These are phyloP conservation scores for Pyrenula aspistea DNA, from an alignment of 495 filamentous ascomycete genomes.

Conservation along the genomic window DNA sequence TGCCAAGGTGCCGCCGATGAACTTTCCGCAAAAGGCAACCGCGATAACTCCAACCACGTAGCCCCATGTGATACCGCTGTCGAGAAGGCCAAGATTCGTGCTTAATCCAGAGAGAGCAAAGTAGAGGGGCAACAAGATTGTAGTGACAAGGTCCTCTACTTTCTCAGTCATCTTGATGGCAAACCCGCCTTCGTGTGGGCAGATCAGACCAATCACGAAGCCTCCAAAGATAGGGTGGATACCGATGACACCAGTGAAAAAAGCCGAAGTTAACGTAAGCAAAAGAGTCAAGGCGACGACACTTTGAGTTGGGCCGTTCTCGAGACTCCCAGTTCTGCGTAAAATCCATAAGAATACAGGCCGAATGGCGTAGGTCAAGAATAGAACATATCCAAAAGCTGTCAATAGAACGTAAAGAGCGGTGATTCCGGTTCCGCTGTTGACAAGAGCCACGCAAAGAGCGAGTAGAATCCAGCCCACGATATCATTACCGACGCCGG, in stretches of 20 bases:
- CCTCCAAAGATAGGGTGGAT: constrained; percentile 84
- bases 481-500: constrained; percentile 93
- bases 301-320: constrained; percentile 83
- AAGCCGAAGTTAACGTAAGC: constrained; percentile 69
- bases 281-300: constrained; percentile 77
- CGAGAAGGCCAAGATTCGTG: constrained; percentile 78
- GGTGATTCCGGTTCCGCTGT: constrained; percentile 71
- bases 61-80: constrained; percentile 77
- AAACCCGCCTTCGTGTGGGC: constrained; percentile 89
- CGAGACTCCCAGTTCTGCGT: constrained; percentile 58
- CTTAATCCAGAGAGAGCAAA: constrained; percentile 87
- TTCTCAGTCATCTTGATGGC: constrained; percentile 93
- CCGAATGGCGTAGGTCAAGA: constrained; percentile 63
- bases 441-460: constrained; percentile 87
- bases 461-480: constrained; percentile 91
- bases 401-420: constrained; percentile 80
- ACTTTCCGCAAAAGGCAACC: constrained; percentile 78
- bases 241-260: constrained; percentile 91
- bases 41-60: constrained; percentile 80
- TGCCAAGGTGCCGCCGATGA: constrained; percentile 73
- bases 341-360: constrained; percentile 71
- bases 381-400: constrained; percentile 62
- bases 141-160: constrained; percentile 81
- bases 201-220: constrained; percentile 83
- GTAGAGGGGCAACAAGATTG: constrained; percentile 88